Base-by-base conservation (phyloP, 176 grass and related monocot species). In the Phyllostachys edulis region DNA sequence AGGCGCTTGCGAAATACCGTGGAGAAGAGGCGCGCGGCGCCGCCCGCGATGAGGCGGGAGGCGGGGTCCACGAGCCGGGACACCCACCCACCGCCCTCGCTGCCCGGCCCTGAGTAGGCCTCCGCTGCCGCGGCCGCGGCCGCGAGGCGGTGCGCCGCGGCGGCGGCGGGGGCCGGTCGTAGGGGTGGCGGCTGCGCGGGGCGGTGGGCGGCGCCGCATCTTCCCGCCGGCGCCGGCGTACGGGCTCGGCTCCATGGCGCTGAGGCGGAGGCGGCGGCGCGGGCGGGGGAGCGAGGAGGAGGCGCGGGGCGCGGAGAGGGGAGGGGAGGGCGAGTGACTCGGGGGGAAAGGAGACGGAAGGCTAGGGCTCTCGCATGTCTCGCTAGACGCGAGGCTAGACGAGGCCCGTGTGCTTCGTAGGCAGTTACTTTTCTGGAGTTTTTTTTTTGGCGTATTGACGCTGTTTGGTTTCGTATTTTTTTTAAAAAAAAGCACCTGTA, bases 61-160 rank as follows among this genome's bases (percentile, higher is more conserved):
- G 96, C 96, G 1, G 96, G 96, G 77, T 94, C 93, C 4, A 96
- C 91, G 18, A 99, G 63, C 73, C 92, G 87, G 7, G 93, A 91
- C 24, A 98, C 66, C 96, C 96, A 98, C 10, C 96, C 82, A 18
- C 62, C 77, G 27, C 74, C 71, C 1, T 59, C 80, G 14, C 46
- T 81, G 12, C 17, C 27, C 9, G 34, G 47, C 1, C 27, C 83
- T 46, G 59, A 62, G 39, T 62, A 56, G 12, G 47, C 55, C 10
- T 44, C 76, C 0, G 56, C 67, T 2, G 82, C 83, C 0, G 85
- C 36, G 0, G 79, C 83, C 0, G 78, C 79, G 9, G 82, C 73
- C 0, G 80, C 76, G 51, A 83, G 73, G 83, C 89, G 84, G 46
- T 69, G 77, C 6, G 72, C 84, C 0, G 87, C 87, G 5, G 81